Conservation (phyloP, 2,329 filamentous ascomycete genomes). For the Penicillium glabrum region DNA sequence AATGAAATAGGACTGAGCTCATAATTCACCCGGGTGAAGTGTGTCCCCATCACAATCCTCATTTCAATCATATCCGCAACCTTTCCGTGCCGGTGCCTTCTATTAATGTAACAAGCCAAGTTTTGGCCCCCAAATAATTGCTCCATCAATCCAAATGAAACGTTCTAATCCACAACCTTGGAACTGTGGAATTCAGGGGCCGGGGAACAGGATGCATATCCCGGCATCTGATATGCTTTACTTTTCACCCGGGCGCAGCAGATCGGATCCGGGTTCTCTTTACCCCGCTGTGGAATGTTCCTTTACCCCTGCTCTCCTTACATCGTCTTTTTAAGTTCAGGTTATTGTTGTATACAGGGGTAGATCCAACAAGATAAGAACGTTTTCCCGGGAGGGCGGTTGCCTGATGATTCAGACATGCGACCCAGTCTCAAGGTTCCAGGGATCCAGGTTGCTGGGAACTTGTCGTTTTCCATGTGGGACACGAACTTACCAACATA, state of each 20-base stretch:
- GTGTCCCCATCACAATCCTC: neutral
- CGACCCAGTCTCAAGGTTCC: neutral
- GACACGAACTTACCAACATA: neutral
- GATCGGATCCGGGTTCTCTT: neutral
- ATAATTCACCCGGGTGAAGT: neutral
- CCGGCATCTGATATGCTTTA: neutral
- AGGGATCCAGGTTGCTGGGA: neutral
- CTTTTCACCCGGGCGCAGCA: neutral
- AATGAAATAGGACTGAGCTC: neutral
- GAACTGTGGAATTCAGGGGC: neutral
- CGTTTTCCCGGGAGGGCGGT: neutral
- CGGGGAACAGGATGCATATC: neutral
- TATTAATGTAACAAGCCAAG: neutral
- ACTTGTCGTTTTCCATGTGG: neutral
- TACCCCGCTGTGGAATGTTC: conserved; percentile 1
- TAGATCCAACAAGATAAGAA: neutral
- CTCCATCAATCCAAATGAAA: neutral
- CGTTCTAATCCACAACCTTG: neutral
- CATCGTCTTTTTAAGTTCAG: neutral
- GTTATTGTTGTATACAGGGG: neutral
- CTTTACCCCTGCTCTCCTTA: neutral
- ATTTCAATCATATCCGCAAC: neutral
- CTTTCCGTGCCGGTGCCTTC: neutral
- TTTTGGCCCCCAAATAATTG: neutral
- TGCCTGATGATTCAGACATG: neutral